Evolutionary conservation across 2,329 filamentous ascomycete species (phyloP).

Genomic region (Didymella sp.): DNA sequence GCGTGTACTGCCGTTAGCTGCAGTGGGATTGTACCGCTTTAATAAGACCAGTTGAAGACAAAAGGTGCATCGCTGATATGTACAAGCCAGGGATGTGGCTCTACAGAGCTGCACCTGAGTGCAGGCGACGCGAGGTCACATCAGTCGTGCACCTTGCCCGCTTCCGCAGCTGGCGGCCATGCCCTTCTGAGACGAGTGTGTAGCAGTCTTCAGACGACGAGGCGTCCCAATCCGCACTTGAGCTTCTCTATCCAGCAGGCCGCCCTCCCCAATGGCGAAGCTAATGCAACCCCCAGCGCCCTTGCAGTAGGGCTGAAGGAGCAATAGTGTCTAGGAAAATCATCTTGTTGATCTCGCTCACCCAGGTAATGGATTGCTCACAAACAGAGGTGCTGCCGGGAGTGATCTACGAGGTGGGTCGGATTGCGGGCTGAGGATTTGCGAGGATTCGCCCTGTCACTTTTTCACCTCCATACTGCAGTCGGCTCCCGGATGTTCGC

Average conservation of each 20-base stretch:
- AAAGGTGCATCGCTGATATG: conserved; percentile 29
- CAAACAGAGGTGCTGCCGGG: neutral
- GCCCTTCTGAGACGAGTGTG: conserved; percentile 38
- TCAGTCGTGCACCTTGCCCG: conserved; percentile 41
- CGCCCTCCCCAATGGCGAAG: conserved; percentile 26
- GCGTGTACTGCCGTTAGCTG: conserved; percentile 31
- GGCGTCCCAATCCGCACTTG: conserved; percentile 36
- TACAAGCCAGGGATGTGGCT: conserved; percentile 36
- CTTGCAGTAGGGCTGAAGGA: conserved; percentile 48
- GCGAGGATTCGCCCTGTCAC: conserved; percentile 40
- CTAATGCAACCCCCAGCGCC: conserved; percentile 36
- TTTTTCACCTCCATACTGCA: conserved; percentile 29
- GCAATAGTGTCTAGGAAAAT: conserved; percentile 4
- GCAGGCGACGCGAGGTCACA: conserved; percentile 38
- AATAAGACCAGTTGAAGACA: conserved; percentile 34
- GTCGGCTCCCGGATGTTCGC: conserved; percentile 19
- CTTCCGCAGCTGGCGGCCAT: conserved; percentile 37
- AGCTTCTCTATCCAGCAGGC: conserved; percentile 33
- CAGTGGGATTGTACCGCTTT: conserved; percentile 40
- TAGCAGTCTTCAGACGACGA: conserved; percentile 36
- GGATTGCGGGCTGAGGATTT: conserved; percentile 18
- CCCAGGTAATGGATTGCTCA: conserved; percentile 2
- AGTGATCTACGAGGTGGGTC: conserved; percentile 8
- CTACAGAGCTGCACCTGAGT: conserved; percentile 33
- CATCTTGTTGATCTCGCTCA: conserved; percentile 3